Conservation (phyloP, 345 rosid species). For the Draba incana region DNA sequence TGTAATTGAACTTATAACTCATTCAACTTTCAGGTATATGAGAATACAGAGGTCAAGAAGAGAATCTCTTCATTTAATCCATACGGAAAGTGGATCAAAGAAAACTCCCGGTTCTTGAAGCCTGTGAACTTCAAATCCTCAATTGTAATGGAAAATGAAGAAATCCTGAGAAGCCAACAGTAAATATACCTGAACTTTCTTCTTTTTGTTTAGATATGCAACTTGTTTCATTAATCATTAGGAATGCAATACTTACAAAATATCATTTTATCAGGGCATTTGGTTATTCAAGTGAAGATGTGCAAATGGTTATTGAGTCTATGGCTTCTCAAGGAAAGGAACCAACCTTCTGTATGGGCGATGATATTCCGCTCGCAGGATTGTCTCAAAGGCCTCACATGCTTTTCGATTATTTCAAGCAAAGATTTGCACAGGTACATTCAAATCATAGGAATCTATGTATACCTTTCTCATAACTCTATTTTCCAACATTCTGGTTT, state of each 20-base stretch:
- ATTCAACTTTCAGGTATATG: slow-evolving; percentile 70
- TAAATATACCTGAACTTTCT: slow-evolving; percentile 46
- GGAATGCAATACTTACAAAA: slow-evolving; percentile 4
- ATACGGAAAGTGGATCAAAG: slow-evolving; percentile 82
- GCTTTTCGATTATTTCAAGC: slow-evolving; percentile 98
- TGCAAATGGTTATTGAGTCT: slow-evolving; percentile 95
- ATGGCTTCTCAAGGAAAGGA: slow-evolving; percentile 99
- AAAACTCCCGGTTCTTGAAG: slow-evolving; percentile 75
- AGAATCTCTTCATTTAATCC: slow-evolving; percentile 78
- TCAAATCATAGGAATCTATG: neutral
- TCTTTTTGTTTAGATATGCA: neutral
- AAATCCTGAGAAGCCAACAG: slow-evolving; percentile 87
- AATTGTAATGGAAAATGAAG: slow-evolving; percentile 75
- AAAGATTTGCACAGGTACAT: slow-evolving; percentile 97
- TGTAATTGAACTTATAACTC: no score
- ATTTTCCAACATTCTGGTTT: neutral
- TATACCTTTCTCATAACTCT: neutral
- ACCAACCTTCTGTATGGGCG: slow-evolving; percentile 98
- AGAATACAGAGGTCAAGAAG: slow-evolving; percentile 93
- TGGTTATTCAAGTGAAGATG: slow-evolving; percentile 99
- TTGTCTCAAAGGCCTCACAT: slow-evolving; percentile 87
- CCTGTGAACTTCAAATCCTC: slow-evolving; percentile 67
- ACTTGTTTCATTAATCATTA: slow-evolving; percentile 5
- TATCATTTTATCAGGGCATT: slow-evolving; percentile 61
- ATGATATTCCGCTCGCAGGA: slow-evolving; percentile 85